Percentiles rank a stretch among this genome's conserved stretches.
Evolutionary conservation across 1,284 basidiomycete genomes (phyloP).

Genomic region (Trametes polyzona): DNA sequence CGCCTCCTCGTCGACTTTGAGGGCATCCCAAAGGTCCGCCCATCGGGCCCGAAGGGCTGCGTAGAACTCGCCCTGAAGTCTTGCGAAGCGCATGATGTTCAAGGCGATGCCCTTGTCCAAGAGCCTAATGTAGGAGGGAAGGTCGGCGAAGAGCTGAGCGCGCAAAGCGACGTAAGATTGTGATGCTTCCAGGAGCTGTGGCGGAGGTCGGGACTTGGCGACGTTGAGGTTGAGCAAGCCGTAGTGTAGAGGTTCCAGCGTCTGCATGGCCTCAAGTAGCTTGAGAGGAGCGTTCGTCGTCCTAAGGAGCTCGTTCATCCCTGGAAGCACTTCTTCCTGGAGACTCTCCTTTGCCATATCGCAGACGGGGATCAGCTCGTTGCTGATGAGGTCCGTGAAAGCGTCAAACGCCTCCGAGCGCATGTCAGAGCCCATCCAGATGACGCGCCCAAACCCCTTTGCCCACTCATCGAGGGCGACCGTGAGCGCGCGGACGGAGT

Average conservation of each 20-base stretch:
- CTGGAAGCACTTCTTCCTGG: constrained; percentile 54
- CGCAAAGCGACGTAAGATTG: constrained; percentile 75
- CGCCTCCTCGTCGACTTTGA: constrained; percentile 74
- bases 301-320: constrained; percentile 56
- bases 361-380: constrained; percentile 56
- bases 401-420: constrained; percentile 73
- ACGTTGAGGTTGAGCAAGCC: constrained; percentile 65
- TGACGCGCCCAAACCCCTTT: constrained; percentile 63
- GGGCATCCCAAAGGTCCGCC: constrained; percentile 78
- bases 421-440: constrained; percentile 57
- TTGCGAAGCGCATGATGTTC: constrained; percentile 53
- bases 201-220: constrained; percentile 64
- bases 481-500: constrained; percentile 49
- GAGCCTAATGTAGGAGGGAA: constrained; percentile 63
- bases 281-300: constrained; percentile 64
- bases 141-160: constrained; percentile 67
- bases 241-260: constrained; percentile 68
- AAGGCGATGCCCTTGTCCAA: constrained; percentile 59
- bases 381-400: constrained; percentile 61
- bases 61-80: constrained; percentile 64
- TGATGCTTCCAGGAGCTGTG: constrained; percentile 67
- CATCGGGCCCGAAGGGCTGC: constrained; percentile 60
- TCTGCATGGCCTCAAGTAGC: constrained; percentile 69
- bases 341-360: constrained; percentile 50
- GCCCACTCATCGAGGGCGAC: constrained; percentile 62